These are phyloP conservation scores for Colletotrichum euphorbiae DNA, from an alignment of 2,329 filamentous ascomycete species.

Conservation along the genomic window DNA sequence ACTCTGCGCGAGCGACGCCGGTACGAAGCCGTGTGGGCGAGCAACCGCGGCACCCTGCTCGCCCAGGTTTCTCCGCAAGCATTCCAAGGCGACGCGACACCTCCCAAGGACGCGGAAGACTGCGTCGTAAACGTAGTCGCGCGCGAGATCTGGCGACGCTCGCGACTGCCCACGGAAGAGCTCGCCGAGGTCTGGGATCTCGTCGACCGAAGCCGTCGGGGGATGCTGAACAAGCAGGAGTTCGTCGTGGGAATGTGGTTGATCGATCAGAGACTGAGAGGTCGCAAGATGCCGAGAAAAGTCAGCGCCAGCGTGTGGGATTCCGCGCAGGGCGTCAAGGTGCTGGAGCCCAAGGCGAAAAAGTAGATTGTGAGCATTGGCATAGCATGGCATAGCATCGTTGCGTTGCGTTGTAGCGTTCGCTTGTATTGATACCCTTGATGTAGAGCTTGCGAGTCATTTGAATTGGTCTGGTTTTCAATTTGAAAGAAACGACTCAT, in stretches of 20 bases:
- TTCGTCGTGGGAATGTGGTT: constrained; percentile 89
- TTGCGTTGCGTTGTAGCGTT: constrained; percentile 6
- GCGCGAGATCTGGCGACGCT: constrained; percentile 80
- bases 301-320: constrained; percentile 82
- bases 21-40: constrained; percentile 88
- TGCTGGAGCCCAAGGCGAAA: constrained; percentile 48
- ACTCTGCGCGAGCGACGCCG: constrained; percentile 79
- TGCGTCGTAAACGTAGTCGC: constrained; percentile 76
- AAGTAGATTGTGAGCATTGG: constrained; percentile 14
- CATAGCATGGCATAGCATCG: constrained; percentile 25
- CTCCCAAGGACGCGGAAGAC: constrained; percentile 51
- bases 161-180: constrained; percentile 74
- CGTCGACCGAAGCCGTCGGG: constrained; percentile 69
- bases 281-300: constrained; percentile 78
- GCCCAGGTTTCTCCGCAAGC: constrained; percentile 23
- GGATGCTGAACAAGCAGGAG: constrained; percentile 73
- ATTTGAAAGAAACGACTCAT: no score
- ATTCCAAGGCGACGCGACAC: not conserved
- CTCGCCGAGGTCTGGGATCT: constrained; percentile 83
- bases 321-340: constrained; percentile 66
- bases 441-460: constrained; percentile 10
- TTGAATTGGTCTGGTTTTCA: no score
- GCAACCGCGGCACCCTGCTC: constrained; percentile 73
- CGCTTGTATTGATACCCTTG: constrained; percentile 29
- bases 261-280: constrained; percentile 83